These are phyloP conservation scores for Fusarium irregulare DNA, from an alignment of 2,329 filamentous ascomycete species.

Conservation along the genomic window DNA sequence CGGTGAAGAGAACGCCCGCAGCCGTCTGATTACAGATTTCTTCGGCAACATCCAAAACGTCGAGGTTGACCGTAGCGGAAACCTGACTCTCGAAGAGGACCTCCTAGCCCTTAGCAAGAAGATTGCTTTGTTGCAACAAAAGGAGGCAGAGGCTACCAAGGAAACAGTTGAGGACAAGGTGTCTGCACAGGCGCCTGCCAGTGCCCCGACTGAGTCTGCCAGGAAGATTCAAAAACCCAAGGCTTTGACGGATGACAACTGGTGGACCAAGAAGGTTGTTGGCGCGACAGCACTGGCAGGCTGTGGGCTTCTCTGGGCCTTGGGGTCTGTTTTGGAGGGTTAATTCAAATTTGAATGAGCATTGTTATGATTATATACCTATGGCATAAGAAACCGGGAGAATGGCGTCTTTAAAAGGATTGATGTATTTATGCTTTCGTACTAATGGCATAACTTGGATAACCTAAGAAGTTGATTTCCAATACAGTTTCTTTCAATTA, in stretches of 20 bases:
- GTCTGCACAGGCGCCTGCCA: constrained; percentile 45
- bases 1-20: constrained; percentile 79
- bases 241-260: constrained; percentile 72
- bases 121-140: constrained; percentile 65
- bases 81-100: constrained; percentile 75
- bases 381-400: constrained; percentile 8
- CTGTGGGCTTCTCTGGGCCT: constrained; percentile 68
- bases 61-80: constrained; percentile 78
- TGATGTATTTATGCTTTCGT: not conserved
- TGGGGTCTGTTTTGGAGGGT: constrained; percentile 64
- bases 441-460: constrained; percentile 9
- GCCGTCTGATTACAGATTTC: constrained; percentile 91
- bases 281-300: constrained; percentile 72
- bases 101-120: constrained; percentile 78
- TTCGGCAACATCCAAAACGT: constrained; percentile 99
- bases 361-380: constrained; percentile 4
- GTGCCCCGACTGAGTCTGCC: constrained; percentile 44
- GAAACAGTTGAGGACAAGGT: constrained; percentile 39
- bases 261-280: constrained; percentile 73
- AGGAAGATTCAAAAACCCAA: constrained; percentile 58
- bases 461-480: not conserved
- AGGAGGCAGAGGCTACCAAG: constrained; percentile 59
- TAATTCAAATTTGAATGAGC: constrained; percentile 21
- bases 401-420: constrained; percentile 19
- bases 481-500: not conserved